A percentile compares a stretch with the other conserved stretches of the same genome.
phyloP scores from a whole-genome alignment of 768 basidiomycete species.

The Collybiopsis luxurians region DNA sequence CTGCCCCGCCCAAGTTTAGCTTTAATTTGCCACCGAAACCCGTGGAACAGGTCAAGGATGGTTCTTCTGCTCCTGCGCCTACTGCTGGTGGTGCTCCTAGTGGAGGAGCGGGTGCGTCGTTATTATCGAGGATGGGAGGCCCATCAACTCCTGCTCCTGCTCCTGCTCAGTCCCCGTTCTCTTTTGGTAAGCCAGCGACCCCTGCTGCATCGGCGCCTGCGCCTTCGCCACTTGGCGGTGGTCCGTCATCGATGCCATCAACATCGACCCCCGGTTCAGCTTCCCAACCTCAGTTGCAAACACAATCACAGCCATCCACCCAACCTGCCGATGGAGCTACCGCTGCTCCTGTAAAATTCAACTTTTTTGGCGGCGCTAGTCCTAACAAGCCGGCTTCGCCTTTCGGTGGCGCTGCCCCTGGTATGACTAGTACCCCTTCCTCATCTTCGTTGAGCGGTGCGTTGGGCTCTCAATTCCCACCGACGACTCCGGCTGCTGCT shows the following conservation, averaged over 20 bases:
- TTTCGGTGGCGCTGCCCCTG: not conserved
- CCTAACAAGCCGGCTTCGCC: not conserved
- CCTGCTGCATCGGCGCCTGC: conserved; percentile 15
- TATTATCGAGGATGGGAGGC: conserved; percentile 5
- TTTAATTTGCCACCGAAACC: conserved; percentile 10
- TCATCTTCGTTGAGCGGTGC: conserved; percentile 18
- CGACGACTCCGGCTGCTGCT: too few species aligned
- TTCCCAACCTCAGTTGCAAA: conserved; percentile 10
- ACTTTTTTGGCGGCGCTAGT: conserved; percentile 26
- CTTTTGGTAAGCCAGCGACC: conserved; percentile 12
- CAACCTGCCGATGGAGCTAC: conserved; percentile 21
- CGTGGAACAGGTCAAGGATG: conserved; percentile 11
- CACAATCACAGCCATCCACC: conserved; percentile 17
- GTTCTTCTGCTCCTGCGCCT: not conserved
- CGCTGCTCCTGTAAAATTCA: conserved; percentile 31
- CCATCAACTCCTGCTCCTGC: conserved; percentile 10
- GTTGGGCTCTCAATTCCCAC: conserved; percentile 13
- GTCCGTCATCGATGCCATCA: conserved; percentile 14
- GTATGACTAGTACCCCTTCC: conserved; percentile 7
- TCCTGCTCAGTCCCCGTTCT: conserved; percentile 12
- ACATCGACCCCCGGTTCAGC: not conserved
- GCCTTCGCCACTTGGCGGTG: conserved; percentile 4
- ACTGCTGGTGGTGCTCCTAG: conserved; percentile 12
- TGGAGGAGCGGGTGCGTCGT: conserved; percentile 3
- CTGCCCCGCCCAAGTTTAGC: conserved; percentile 10